These are phyloP conservation scores for Beta lomatogona DNA, from an alignment of 179 eudicot species.

Conservation along the genomic window DNA sequence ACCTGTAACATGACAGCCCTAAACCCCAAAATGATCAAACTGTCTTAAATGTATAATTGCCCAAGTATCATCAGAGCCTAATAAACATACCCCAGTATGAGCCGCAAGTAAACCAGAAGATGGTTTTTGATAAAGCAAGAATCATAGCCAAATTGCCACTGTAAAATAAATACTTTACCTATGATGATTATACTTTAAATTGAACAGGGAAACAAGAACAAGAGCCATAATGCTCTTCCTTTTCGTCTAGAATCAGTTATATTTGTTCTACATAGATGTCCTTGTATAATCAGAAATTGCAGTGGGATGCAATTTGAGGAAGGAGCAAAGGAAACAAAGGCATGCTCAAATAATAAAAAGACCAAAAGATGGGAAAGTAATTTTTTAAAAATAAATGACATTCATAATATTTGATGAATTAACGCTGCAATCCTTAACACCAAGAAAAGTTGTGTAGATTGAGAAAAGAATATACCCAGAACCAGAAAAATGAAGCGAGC, in stretches of 20 bases:
- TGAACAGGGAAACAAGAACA: background rate
- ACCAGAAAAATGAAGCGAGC: conserved; percentile 98
- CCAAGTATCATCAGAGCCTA: conserved; percentile 4
- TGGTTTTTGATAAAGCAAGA: conserved; percentile 95
- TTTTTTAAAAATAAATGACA: background rate
- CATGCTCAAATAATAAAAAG: background rate
- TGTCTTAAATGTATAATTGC: background rate
- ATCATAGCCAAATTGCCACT: conserved; percentile 97
- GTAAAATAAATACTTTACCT: conserved; percentile 28
- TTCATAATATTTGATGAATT: background rate
- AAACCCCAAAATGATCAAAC: too few species aligned
- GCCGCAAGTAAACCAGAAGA: conserved; percentile 73
- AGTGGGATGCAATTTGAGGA: background rate
- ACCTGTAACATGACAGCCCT: conserved; percentile 44
- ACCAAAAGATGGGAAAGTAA: background rate
- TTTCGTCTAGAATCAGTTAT: background rate
- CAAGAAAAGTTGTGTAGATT: background rate
- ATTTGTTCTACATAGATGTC: conserved; percentile 1
- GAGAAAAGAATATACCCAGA: conserved; percentile 69
- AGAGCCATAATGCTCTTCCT: background rate
- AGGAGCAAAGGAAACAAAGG: background rate
- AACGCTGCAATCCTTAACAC: too few species aligned
- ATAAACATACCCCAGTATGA: conserved; percentile 68
- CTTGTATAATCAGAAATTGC: background rate
- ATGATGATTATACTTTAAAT: background rate